Conservation (phyloP, 257 asterid genomes). For the Solanum neorickii region DNA sequence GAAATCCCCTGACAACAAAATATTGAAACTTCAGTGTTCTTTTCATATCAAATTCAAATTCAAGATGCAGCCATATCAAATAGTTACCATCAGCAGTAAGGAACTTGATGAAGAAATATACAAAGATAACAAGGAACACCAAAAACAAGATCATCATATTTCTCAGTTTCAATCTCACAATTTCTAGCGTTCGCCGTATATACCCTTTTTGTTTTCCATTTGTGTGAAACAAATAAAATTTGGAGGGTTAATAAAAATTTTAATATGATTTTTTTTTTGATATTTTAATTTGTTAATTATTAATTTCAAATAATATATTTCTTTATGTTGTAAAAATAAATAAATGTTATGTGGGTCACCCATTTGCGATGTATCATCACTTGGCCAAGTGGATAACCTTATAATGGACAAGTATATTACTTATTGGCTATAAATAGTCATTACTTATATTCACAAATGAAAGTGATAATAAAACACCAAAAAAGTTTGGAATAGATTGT, state of each 20-base stretch:
- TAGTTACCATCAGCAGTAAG: constrained; percentile 72
- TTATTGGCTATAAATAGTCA: no score
- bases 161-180: not conserved
- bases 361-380: no score
- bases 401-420: no score
- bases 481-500: no score
- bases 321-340: no score
- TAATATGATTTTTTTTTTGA: no score
- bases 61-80: not conserved
- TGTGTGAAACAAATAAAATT: not conserved
- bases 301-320: no score
- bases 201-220: not conserved
- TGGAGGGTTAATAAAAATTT: not conserved
- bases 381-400: no score
- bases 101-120: constrained; percentile 33
- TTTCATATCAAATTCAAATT: not conserved
- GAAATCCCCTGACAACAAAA: constrained; percentile 52
- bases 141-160: constrained; percentile 19
- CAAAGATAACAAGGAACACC: constrained; percentile 10
- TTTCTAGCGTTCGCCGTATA: not conserved
- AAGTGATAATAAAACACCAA: no score
- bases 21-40: not conserved
- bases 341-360: no score
- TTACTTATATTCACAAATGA: no score
- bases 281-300: no score